phyloP scores from a whole-genome alignment of 106 monocot species.

The Acanthochlamys bracteata region DNA sequence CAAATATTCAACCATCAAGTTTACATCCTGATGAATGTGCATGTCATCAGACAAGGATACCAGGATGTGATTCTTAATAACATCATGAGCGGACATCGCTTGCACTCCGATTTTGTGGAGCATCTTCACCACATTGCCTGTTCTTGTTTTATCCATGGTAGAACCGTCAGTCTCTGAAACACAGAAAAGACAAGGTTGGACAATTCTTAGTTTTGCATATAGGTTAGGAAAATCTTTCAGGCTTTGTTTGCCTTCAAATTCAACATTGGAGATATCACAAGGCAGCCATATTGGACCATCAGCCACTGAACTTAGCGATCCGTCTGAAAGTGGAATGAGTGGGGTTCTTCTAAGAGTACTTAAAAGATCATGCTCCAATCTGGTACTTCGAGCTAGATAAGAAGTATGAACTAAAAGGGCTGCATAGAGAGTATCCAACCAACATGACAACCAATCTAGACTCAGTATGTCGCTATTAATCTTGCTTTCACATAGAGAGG shows the following conservation, averaged over 20 bases:
- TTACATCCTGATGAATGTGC: slow-evolving; percentile 17
- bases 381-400: slow-evolving; percentile 21
- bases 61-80: slow-evolving; percentile 70
- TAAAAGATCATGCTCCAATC: slow-evolving; percentile 51
- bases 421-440: slow-evolving; percentile 44
- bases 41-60: slow-evolving; percentile 24
- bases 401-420: slow-evolving; percentile 29
- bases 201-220: slow-evolving; percentile 57
- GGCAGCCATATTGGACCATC: slow-evolving; percentile 96
- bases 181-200: slow-evolving; percentile 44
- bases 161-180: slow-evolving; percentile 19
- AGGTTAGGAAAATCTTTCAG: slow-evolving; percentile 51
- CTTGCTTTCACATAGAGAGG: slow-evolving; percentile 36
- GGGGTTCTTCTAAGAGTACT: slow-evolving; percentile 49
- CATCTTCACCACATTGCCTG: slow-evolving; percentile 32
- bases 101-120: slow-evolving; percentile 72
- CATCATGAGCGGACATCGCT: slow-evolving; percentile 73
- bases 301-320: slow-evolving; percentile 53
- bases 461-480: slow-evolving; percentile 43
- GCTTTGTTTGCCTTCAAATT: slow-evolving; percentile 33
- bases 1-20: slow-evolving; percentile 70
- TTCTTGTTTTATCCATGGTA: slow-evolving; percentile 25
- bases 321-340: slow-evolving; percentile 84
- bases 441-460: slow-evolving; percentile 70
- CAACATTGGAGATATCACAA: slow-evolving; percentile 41